These are phyloP conservation scores for Chondrus crispus DNA, from an alignment of 23 red algal species.

Conservation along the genomic window DNA sequence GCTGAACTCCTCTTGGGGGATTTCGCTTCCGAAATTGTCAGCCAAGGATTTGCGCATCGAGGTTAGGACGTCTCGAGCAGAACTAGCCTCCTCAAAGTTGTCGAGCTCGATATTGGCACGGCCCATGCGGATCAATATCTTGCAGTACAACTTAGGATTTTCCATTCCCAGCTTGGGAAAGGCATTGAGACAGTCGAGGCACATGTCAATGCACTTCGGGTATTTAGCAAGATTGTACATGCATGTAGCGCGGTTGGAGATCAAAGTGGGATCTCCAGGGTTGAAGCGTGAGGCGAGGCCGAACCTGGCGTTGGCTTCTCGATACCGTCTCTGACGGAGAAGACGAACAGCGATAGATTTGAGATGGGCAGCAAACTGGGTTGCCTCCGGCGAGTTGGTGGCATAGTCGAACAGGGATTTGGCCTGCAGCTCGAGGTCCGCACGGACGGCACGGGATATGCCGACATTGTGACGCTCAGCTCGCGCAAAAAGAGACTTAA, in stretches of 20 bases:
- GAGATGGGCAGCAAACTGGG: conserved; percentile 18
- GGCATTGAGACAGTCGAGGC: background rate
- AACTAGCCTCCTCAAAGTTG: conserved; percentile 1
- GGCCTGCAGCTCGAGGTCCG: conserved; percentile 10
- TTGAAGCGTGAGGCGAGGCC: conserved; percentile 34
- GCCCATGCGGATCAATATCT: conserved; percentile 18
- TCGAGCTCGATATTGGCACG: conserved; percentile 25
- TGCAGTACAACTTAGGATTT: conserved; percentile 6
- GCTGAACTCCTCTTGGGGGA: background rate
- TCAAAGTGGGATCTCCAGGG: conserved; percentile 23
- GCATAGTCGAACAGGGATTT: background rate
- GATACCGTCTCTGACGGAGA: conserved; percentile 39
- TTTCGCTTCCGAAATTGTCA: no score
- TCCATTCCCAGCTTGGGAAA: conserved; percentile 25
- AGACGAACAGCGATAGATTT: conserved; percentile 33
- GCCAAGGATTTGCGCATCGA: no score
- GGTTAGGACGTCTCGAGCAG: no score
- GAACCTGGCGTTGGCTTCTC: conserved; percentile 28
- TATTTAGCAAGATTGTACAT: conserved; percentile 44
- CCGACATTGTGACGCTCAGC: conserved; percentile 13
- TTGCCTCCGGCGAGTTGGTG: background rate
- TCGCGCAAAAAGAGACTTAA: conserved; percentile 15
- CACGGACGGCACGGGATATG: conserved; percentile 23
- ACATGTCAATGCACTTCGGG: conserved; percentile 31
- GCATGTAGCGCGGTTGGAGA: conserved; percentile 46